Evolutionary conservation across 225 moss, liverwort and hornwort genomes (phyloP).

Genomic region (Physcomitrium patens): DNA sequence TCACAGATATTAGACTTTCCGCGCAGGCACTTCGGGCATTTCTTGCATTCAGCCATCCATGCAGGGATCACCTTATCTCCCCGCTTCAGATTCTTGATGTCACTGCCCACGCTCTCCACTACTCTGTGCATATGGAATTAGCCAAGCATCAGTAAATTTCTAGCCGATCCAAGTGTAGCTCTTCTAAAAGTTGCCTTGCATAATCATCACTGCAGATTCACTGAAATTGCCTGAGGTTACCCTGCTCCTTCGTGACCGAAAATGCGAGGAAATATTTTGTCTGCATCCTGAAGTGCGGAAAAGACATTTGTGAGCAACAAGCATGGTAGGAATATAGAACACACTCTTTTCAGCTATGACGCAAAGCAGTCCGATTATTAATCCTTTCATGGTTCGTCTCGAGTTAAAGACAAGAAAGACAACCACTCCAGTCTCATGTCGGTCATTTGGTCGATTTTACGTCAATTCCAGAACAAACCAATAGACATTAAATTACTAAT

Average conservation of each 20-base stretch:
- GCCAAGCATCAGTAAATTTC: neutral
- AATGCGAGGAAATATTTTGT: conserved; percentile 30
- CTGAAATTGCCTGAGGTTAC: conserved; percentile 11
- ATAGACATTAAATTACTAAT: too few species aligned
- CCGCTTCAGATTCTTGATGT: conserved; percentile 42
- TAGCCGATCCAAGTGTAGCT: too few species aligned
- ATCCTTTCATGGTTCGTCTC: too few species aligned
- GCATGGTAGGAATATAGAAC: neutral
- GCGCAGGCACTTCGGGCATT: conserved; percentile 46
- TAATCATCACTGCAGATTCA: neutral
- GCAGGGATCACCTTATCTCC: conserved; percentile 65
- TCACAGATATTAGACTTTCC: conserved; percentile 49
- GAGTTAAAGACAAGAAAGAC: too few species aligned
- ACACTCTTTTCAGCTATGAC: neutral
- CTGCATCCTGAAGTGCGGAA: conserved; percentile 21
- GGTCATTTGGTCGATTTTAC: too few species aligned
- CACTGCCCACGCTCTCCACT: conserved; percentile 67
- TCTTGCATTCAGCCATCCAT: conserved; percentile 52
- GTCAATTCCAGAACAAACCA: too few species aligned
- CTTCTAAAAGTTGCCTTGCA: too few species aligned
- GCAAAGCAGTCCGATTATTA: neutral
- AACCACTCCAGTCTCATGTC: too few species aligned
- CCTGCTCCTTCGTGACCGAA: conserved; percentile 48
- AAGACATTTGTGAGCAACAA: neutral
- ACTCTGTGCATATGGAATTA: conserved; percentile 26